phyloP scores from a whole-genome alignment of 208 protist genomes.

The Entamoeba invadens region DNA sequence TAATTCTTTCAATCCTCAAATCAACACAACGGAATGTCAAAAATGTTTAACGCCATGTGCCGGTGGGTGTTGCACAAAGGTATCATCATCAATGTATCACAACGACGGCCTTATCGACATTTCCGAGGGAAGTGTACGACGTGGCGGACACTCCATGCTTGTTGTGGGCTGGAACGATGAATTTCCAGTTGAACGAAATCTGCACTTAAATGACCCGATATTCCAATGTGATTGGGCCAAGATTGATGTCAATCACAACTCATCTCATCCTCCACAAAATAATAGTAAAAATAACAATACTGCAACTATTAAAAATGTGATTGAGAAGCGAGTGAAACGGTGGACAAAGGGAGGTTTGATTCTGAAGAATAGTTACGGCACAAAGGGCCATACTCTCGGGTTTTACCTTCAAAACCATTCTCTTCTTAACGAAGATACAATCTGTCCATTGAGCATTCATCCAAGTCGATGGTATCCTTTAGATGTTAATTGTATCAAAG shows the following conservation, averaged over 20 bases:
- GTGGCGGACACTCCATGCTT: not conserved
- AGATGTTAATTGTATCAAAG: not conserved
- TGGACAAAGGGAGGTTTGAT: not conserved
- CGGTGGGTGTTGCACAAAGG: not conserved
- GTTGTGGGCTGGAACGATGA: not conserved
- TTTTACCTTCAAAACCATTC: not conserved
- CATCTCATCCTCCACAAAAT: no score
- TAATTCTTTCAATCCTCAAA: not conserved
- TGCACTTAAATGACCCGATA: not conserved
- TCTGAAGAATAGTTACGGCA: not conserved
- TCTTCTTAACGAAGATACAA: not conserved
- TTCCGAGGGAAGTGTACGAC: not conserved
- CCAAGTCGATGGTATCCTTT: not conserved
- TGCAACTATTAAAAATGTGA: not conserved
- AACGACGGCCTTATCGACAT: not conserved
- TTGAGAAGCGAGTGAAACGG: not conserved
- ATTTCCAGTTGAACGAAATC: not conserved
- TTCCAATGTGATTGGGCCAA: not conserved
- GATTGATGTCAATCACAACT: no score
- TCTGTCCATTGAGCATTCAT: not conserved
- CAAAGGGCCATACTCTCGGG: not conserved
- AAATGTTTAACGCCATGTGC: not conserved
- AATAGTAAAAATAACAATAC: no score
- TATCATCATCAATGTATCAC: not conserved
- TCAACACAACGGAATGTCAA: not conserved